These are phyloP conservation scores for Thielaviopsis musarum DNA, from an alignment of 2,329 filamentous ascomycete genomes.

Conservation along the genomic window DNA sequence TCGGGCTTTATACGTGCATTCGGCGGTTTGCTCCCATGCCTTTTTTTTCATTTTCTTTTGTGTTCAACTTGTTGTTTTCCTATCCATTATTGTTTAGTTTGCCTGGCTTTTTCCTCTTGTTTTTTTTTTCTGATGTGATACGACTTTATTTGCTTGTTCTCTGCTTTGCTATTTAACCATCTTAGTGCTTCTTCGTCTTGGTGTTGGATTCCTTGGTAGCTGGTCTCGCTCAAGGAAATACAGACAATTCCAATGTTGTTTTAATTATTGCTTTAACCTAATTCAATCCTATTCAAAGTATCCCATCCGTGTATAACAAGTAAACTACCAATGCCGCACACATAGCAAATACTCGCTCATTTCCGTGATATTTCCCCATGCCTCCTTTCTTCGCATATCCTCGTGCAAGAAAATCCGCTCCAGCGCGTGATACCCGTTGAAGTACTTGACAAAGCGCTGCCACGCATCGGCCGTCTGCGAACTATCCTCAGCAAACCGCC, in stretches of 20 bases:
- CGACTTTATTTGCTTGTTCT: slow-evolving; percentile 1
- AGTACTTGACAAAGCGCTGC: slow-evolving; percentile 63
- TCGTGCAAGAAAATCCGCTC: slow-evolving; percentile 79
- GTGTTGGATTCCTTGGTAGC: neutral
- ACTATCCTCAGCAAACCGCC: slow-evolving; percentile 28
- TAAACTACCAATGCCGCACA: slow-evolving; percentile 48
- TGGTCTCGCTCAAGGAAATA: too few relatives aligned
- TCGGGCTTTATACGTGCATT: slow-evolving; percentile 9
- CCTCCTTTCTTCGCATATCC: slow-evolving; percentile 69
- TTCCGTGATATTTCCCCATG: slow-evolving; percentile 48
- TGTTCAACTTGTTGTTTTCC: neutral
- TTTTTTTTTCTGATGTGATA: slow-evolving; percentile 8
- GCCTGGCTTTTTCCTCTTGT: slow-evolving; percentile 12
- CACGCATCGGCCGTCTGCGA: slow-evolving; percentile 44
- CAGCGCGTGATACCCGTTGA: slow-evolving; percentile 70
- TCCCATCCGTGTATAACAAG: too few relatives aligned
- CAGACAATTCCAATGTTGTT: too few relatives aligned
- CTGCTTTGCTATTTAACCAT: neutral
- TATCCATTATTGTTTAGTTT: slow-evolving; percentile 11
- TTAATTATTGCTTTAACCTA: too few relatives aligned
- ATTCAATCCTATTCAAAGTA: too few relatives aligned
- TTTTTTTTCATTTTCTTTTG: neutral
- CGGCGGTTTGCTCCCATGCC: neutral
- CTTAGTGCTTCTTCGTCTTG: neutral
- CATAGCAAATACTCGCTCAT: slow-evolving; percentile 53